Base-by-base conservation (phyloP, 2,329 filamentous ascomycete species). In the Fusarium temperatum region DNA sequence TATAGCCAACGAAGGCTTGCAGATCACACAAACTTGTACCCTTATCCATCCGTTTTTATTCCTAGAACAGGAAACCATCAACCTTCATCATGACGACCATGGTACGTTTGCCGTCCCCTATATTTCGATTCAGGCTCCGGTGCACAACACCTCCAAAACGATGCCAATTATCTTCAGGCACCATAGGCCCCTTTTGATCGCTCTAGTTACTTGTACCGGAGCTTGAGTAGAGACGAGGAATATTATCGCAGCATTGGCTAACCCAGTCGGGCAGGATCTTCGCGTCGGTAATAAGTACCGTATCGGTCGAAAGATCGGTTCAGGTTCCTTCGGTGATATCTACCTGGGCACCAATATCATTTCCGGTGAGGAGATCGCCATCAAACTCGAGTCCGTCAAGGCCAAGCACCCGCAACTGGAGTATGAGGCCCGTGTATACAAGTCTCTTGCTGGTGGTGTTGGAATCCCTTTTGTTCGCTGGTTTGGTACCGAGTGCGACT, bases 271-370 rank as follows among this genome's bases (percentile, higher is more conserved):
- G 42, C 80, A 98, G 96, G 96, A 99, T 91, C 92, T 99, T 81
- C 95, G 96, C 82, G 96, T 99, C 86, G 96, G 96, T 85, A 98
- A 98, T 85, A 98, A 99, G 83, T 99, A 99, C 91, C 95, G 96
- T 80, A 98, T 99, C 85, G 96, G 96, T 84, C 94, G 96, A 80
- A 99, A 99, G 90, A 99, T 99, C 81, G 96, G 96, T 79, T 98
- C 95, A 78, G 96, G 96, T 78, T 95, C 92, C 81, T 99, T 99
- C 84, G 96, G 96, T 87, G 96, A 98, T 80, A 98, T 99, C 83
- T 99, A 98, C 86, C 91, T 98, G 62, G 96, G 96, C 80, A 99
- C 96, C 84, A 98, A 99, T 88, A 98, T 99, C 87, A 98, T 98
- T 85, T 98, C 96, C 9, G 96, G 96, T 73, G 96, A 99, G 85